Conservation (phyloP, 176 grass and related monocot genomes). For the Tuctoria greenei region DNA sequence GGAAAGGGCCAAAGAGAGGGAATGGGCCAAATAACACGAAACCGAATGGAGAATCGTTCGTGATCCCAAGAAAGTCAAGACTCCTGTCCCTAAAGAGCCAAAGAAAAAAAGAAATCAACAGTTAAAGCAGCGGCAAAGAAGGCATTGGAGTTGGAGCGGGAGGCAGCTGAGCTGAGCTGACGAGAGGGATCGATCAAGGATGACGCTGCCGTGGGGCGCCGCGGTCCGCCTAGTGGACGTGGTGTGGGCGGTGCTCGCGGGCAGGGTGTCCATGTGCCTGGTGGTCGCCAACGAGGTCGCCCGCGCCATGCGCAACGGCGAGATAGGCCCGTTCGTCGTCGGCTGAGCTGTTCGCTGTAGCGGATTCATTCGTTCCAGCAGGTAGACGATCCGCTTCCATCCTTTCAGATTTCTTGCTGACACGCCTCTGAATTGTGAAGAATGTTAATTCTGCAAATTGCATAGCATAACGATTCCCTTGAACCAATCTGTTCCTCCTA, state of each 20-base stretch:
- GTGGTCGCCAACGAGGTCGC: constrained; percentile 73
- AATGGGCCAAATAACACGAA: no score
- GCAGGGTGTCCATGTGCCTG: constrained; percentile 73
- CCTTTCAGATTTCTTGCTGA: neutral
- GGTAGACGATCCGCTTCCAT: constrained; percentile 28
- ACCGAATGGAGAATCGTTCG: no score
- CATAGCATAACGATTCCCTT: neutral
- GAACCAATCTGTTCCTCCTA: neutral
- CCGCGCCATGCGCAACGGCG: constrained; percentile 48
- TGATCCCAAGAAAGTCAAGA: no score
- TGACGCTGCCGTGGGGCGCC: constrained; percentile 51
- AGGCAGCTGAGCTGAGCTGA: no score
- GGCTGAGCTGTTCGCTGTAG: constrained; percentile 37
- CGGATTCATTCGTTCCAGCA: constrained; percentile 7
- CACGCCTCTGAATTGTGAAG: neutral
- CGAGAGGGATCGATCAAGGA: constrained; percentile 3
- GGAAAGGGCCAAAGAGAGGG: no score
- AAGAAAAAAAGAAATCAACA: no score
- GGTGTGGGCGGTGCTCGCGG: constrained; percentile 62
- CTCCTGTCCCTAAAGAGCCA: no score
- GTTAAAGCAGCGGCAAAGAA: no score
- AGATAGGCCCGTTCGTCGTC: constrained; percentile 62
- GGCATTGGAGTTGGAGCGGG: no score
- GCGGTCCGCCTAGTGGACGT: constrained; percentile 53
- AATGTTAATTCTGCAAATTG: neutral